Base-by-base conservation (phyloP, 345 rosid species). In the Hibiscus mutabilis region DNA sequence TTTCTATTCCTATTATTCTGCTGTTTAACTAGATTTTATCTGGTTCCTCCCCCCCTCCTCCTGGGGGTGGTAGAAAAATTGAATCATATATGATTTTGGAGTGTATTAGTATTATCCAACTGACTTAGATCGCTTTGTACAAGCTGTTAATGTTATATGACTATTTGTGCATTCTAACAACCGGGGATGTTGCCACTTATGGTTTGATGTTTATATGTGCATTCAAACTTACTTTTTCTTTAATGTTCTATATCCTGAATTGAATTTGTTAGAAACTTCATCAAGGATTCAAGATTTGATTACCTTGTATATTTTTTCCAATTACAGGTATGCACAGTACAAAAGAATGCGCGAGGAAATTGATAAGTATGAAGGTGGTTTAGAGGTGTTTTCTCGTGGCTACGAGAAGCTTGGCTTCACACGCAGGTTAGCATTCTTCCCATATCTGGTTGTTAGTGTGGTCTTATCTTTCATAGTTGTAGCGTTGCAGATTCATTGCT, bases 341-440 rank as follows among this genome's bases (percentile, higher is more conserved):
- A 86, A 31, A 84, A 89, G 79, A 82, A 55, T 90, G 74, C 86
- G 90, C 18, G 90, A 81, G 42, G 89, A 80, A 74, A 89, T 95
- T 72, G 91, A 89, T 80, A 84, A 82, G 78, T 73, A 77, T 77
- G 99, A 95, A 81, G 97, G 96, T 75, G 97, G 97, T 73, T 72
- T 95, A 76, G 99, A 89, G 80, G 88, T 75, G 24, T 95, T 95
- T 80, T 92, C 99, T 83, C 93, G 93, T 37, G 97, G 97, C 69
- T 92, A 92, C 76, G 92, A 92, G 85, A 86, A 84, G 78, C 78
- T 95, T 77, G 99, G 99, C 79, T 95, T 95, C 76, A 77, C 77
- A 35, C 79, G 86, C 84, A 89, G 97, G 99, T 94, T 79, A 61
- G 42, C 33, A 8, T 49, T 25, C 59, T 68, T n/a, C 37, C 61